Conservation (phyloP, 305 asterid species). For the Fraxinus greggii region DNA sequence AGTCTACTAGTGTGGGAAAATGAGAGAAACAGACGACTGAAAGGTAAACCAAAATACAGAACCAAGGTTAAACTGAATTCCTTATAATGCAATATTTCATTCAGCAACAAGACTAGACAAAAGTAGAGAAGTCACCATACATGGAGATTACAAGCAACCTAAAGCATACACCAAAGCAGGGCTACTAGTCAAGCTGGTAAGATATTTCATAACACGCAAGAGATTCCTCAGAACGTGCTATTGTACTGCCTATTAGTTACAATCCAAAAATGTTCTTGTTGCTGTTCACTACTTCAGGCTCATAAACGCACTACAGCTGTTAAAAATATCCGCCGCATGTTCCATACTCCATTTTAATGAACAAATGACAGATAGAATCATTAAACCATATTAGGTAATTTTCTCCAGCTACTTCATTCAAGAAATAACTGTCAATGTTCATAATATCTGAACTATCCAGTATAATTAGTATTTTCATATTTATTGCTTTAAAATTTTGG, state of each 20-base stretch:
- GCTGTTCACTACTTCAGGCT: neutral
- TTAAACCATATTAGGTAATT: constrained; percentile 8
- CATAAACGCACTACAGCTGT: neutral
- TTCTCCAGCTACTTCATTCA: constrained; percentile 15
- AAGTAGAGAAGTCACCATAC: constrained; percentile 2
- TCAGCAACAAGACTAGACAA: constrained; percentile 8
- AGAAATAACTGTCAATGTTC: neutral
- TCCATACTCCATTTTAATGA: neutral
- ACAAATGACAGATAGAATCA: constrained; percentile 4
- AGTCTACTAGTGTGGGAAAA: neutral
- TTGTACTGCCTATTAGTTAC: neutral
- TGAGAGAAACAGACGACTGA: neutral
- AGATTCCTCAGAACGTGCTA: neutral
- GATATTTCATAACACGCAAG: neutral
- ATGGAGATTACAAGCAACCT: constrained; percentile 7
- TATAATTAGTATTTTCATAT: neutral
- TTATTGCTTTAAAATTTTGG: neutral
- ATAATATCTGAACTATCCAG: constrained; percentile 1
- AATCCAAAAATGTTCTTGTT: neutral
- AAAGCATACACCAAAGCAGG: constrained; percentile 18
- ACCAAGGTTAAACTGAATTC: neutral
- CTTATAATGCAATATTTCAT: neutral
- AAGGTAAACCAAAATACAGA: neutral
- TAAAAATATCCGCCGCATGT: constrained; percentile 1
- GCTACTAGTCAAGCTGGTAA: constrained; percentile 8